Percentiles rank a stretch among this genome's conserved stretches.
These are phyloP conservation scores for Tephrocybe sp. DNA, from an alignment of 768 basidiomycete species.

Conservation along the genomic window DNA sequence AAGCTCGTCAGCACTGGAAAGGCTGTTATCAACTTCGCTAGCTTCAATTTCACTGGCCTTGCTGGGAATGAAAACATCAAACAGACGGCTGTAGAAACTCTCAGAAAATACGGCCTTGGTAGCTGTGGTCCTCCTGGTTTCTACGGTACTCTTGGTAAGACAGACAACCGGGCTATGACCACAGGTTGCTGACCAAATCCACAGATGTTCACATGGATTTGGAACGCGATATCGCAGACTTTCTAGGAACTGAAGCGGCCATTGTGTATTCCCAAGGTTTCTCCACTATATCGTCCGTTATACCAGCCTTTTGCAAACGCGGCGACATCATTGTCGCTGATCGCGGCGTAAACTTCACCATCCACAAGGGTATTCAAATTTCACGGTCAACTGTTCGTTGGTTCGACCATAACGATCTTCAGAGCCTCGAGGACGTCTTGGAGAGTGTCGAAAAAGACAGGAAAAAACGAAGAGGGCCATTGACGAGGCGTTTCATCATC, in stretches of 20 bases:
- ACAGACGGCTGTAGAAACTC: conserved; percentile 77
- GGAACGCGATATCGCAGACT: conserved; percentile 88
- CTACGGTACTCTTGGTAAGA: conserved; percentile 91
- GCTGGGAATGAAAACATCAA: conserved; percentile 88
- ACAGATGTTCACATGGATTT: conserved; percentile 89
- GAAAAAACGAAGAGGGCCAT: conserved; percentile 74
- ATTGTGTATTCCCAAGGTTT: conserved; percentile 97
- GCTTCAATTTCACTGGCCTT: conserved; percentile 90
- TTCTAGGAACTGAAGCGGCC: conserved; percentile 83
- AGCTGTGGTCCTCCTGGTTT: conserved; percentile 97
- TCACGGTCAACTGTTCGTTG: conserved; percentile 89
- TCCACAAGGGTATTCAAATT: conserved; percentile 95
- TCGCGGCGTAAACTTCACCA: conserved; percentile 91
- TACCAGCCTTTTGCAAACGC: conserved; percentile 96
- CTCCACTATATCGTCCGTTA: conserved; percentile 88
- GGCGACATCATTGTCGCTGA: conserved; percentile 99
- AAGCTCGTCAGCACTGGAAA: conserved; percentile 73
- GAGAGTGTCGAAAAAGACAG: conserved; percentile 84
- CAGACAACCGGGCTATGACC: neutral
- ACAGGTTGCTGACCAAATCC: conserved; percentile 7
- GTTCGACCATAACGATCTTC: conserved; percentile 96
- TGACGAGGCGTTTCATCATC: conserved; percentile 92
- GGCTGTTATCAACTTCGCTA: conserved; percentile 81
- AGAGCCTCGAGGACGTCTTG: conserved; percentile 87
- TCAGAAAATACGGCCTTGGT: conserved; percentile 89